phyloP scores from a whole-genome alignment of 106 monocot genomes.

The Dendrobium nobile region DNA sequence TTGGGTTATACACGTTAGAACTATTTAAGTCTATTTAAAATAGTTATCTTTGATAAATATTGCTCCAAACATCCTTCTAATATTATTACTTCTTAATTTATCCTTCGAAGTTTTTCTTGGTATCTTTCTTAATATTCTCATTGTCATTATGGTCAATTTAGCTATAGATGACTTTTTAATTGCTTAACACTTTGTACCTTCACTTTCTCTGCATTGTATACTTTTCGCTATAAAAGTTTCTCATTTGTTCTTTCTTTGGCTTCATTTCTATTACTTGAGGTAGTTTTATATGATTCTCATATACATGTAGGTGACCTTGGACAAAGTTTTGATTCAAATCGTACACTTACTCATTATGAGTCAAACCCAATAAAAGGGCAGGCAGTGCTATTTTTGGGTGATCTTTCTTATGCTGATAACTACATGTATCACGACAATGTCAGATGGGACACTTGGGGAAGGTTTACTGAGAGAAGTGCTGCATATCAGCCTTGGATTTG shows the following conservation, averaged over 20 bases:
- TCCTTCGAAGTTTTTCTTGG: too few relatives aligned
- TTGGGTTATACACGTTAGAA: too few relatives aligned
- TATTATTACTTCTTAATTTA: too few relatives aligned
- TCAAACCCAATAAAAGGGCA: constrained; percentile 37
- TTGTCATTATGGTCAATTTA: too few relatives aligned
- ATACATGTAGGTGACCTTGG: constrained; percentile 61
- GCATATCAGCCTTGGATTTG: constrained; percentile 91
- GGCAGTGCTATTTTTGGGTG: constrained; percentile 66
- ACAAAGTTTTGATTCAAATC: constrained; percentile 69
- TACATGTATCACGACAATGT: constrained; percentile 70
- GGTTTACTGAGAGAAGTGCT: constrained; percentile 68
- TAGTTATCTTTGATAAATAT: too few relatives aligned
- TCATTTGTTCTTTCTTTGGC: neutral
- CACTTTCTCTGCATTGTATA: too few relatives aligned
- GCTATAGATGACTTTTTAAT: too few relatives aligned
- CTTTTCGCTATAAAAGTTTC: too few relatives aligned
- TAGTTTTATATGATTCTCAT: neutral
- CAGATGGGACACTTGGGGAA: constrained; percentile 87
- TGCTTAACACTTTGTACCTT: too few relatives aligned
- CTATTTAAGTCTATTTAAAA: too few relatives aligned
- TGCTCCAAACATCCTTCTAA: too few relatives aligned
- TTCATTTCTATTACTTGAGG: neutral
- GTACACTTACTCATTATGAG: constrained; percentile 68
- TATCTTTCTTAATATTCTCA: too few relatives aligned
- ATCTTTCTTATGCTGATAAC: constrained; percentile 75